Evolutionary conservation across 768 basidiomycete genomes (phyloP).

Genomic region (Russula virescens): DNA sequence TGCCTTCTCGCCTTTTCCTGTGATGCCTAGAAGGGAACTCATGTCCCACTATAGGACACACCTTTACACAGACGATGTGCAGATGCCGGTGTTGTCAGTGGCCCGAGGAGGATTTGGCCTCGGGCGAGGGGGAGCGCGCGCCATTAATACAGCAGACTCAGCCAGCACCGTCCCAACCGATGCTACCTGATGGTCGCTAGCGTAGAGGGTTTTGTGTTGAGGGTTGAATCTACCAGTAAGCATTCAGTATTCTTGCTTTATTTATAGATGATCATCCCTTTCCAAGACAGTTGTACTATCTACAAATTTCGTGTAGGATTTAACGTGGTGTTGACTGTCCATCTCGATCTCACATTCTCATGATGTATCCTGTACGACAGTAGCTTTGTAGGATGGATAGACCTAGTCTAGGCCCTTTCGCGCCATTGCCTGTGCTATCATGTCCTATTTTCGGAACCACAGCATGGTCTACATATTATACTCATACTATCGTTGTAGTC

Average conservation of each 20-base stretch:
- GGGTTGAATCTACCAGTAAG: not conserved
- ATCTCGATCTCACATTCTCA: no score
- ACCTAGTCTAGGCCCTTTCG: no score
- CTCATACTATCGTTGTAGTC: no score
- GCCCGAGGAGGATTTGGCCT: not conserved
- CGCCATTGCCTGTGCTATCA: no score
- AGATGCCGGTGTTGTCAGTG: not conserved
- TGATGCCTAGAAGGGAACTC: not conserved
- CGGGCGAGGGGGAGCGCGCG: slow-evolving; percentile 3
- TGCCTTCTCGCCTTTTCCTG: not conserved
- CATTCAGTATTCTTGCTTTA: not conserved
- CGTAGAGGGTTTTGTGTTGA: not conserved
- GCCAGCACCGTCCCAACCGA: slow-evolving; percentile 4
- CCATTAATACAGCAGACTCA: slow-evolving; percentile 16
- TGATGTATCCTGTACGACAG: no score
- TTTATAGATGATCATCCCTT: not conserved
- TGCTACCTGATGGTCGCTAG: not conserved
- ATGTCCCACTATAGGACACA: not conserved
- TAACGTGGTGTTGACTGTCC: no score
- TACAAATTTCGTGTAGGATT: not conserved
- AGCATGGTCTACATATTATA: no score
- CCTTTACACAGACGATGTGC: slow-evolving; percentile 11
- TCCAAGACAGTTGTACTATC: not conserved
- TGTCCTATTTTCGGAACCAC: no score
- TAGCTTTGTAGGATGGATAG: no score